Percentiles rank a stretch among this genome's conserved stretches.
phyloP scores from a whole-genome alignment of 78 protist species.

The Dictyostelium brefeldianum region DNA sequence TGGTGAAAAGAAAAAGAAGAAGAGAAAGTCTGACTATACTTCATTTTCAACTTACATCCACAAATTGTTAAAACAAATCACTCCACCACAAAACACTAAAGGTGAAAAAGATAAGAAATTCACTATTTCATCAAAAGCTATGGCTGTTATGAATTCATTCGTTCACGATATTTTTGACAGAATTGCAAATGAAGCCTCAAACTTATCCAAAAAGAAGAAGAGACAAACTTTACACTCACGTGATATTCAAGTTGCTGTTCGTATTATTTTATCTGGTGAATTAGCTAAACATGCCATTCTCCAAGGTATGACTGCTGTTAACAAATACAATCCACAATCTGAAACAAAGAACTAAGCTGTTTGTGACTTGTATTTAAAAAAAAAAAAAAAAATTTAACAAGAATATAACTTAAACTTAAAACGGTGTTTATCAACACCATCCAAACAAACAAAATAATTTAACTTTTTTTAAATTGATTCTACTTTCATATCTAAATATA shows the following conservation, averaged over 20 bases:
- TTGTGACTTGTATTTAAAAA: neutral
- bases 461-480: too few relatives aligned
- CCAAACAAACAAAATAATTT: slow-evolving; percentile 1
- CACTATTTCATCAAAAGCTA: slow-evolving; percentile 91
- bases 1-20: slow-evolving; percentile 35
- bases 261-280: slow-evolving; percentile 90
- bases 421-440: slow-evolving; percentile 57
- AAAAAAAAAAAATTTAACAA: neutral
- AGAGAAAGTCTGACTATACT: slow-evolving; percentile 79
- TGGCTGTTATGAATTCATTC: slow-evolving; percentile 94
- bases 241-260: slow-evolving; percentile 95
- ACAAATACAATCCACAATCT: slow-evolving; percentile 89
- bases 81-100: slow-evolving; percentile 5
- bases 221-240: slow-evolving; percentile 88
- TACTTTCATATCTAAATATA: too few relatives aligned
- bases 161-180: slow-evolving; percentile 93
- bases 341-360: slow-evolving; percentile 4
- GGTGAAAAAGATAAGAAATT: slow-evolving; percentile 76
- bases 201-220: slow-evolving; percentile 91
- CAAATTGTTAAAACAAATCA: slow-evolving; percentile 91
- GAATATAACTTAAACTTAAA: neutral
- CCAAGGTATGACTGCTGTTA: slow-evolving; percentile 96
- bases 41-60: slow-evolving; percentile 88
- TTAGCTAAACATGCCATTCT: slow-evolving; percentile 97
- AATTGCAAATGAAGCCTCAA: slow-evolving; percentile 92